Evolutionary conservation across 495 filamentous ascomycete species (phyloP).

Genomic region (Tuber umbilicatum): DNA sequence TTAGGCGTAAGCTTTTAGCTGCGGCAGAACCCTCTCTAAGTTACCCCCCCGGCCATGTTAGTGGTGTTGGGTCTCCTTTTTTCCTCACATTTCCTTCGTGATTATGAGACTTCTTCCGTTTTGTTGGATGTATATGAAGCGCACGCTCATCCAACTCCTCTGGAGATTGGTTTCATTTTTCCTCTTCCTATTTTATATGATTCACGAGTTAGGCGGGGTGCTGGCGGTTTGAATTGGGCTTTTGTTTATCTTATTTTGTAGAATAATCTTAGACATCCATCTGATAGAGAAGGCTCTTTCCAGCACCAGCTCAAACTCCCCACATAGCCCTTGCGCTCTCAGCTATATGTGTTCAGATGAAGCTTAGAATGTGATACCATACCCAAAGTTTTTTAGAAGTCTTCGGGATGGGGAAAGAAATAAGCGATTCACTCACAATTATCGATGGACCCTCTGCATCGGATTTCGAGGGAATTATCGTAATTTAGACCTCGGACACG

Average conservation of each 20-base stretch:
- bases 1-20: slow-evolving; percentile 28
- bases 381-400: background rate
- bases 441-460: background rate
- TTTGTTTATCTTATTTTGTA: background rate
- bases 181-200: background rate
- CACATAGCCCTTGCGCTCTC: background rate
- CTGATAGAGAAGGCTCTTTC: slow-evolving; percentile 4
- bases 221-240: slow-evolving; percentile 4
- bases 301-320: background rate
- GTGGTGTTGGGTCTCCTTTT: background rate
- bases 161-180: background rate
- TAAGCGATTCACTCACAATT: background rate
- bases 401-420: background rate
- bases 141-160: background rate
- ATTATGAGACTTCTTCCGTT: background rate
- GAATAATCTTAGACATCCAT: slow-evolving; percentile 3
- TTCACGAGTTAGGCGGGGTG: background rate
- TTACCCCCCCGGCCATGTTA: background rate
- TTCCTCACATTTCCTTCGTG: background rate
- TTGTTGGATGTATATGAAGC: background rate
- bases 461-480: background rate
- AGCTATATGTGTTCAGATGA: background rate
- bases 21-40: background rate
- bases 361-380: background rate
- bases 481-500: background rate